Evolutionary conservation across 2,329 filamentous ascomycete genomes (phyloP), one percentile per base, ranked within the genome.

Genomic region (Verruconis gallopava): DNA sequence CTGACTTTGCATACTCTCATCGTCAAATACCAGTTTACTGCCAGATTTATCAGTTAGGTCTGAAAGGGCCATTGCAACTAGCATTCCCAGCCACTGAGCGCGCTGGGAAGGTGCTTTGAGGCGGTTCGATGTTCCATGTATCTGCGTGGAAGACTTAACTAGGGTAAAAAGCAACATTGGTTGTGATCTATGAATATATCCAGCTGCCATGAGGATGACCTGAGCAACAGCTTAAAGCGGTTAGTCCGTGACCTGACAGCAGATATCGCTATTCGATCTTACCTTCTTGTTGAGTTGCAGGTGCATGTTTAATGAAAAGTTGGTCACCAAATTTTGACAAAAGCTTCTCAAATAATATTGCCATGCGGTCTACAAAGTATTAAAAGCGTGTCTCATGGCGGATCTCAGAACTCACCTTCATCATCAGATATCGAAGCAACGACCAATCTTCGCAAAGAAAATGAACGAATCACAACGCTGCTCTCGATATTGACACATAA

Each of bases 221-320:
- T 96, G 85, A 1, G 83, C 74, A 54, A 88, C 81, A 19, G 78
- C 85, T 91, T 40, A 13, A n/a, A 19, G 37, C 50, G 52, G 52
- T 58, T 44, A 58, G 40, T n/a, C 35, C 17, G 14, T 18, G 5
- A 4, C 6, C 5, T 48, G 50, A 13, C 21, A 5, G 33, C 19
- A 38, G 39, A 41, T 9, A 43, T 37, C 21, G 39, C 13, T 3
- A 32, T 9, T 17, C 5, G 14, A 13, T 20, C 21, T 40, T 62
- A 83, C 85, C 81, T 71, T 96, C 85, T 69, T 98, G 91, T 53
- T 88, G 82, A 30, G 91, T 55, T n/a, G 82, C 74, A 4, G 88
- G 79, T 0, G 81, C 75, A 59, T 96, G 86, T 44, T 77, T 82
- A 50, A 96, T 85, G 53, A 86, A 93, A 9, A 96, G 66, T 38